Evolutionary conservation across 2,329 filamentous ascomycete genomes (phyloP).

Genomic region (Talaromyces amestolkiae): DNA sequence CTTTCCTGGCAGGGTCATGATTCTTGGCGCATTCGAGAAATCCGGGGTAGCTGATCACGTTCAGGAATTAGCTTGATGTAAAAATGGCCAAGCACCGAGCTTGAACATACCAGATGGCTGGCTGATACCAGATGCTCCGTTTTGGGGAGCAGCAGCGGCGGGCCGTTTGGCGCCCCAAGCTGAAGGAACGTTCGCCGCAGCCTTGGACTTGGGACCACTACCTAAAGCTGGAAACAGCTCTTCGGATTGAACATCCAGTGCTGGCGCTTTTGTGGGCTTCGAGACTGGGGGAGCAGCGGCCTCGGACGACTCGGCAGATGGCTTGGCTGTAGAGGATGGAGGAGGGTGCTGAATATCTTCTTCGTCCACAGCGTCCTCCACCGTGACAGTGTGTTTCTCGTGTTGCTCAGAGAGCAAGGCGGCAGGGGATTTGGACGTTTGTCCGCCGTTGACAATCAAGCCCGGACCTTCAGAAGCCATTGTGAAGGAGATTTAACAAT

Average conservation of each 20-base stretch:
- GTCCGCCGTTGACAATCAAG: constrained; percentile 33
- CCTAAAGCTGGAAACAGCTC: constrained; percentile 94
- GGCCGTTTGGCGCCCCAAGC: constrained; percentile 72
- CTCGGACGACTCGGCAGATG: constrained; percentile 20
- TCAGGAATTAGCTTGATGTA: constrained; percentile 22
- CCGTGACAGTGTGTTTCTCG: constrained; percentile 61
- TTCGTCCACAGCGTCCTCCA: constrained; percentile 81
- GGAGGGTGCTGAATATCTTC: constrained; percentile 63
- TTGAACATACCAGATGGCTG: constrained; percentile 49
- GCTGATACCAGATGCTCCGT: constrained; percentile 55
- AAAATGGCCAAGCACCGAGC: background rate
- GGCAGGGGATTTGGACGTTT: constrained; percentile 46
- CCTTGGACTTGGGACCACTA: constrained; percentile 61
- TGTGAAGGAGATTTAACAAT: constrained; percentile 15
- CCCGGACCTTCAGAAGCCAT: constrained; percentile 37
- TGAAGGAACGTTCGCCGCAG: constrained; percentile 59
- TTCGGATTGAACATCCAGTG: constrained; percentile 79
- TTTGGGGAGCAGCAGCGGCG: constrained; percentile 39
- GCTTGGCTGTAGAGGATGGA: constrained; percentile 43
- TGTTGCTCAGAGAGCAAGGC: constrained; percentile 56
- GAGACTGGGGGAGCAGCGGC: constrained; percentile 24
- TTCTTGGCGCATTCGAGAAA: constrained; percentile 46
- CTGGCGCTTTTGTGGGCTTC: constrained; percentile 39
- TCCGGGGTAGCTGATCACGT: constrained; percentile 46
- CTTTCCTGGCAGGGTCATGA: constrained; percentile 76